phyloP scores from a whole-genome alignment of 2,329 filamentous ascomycete genomes.

The Mollisia scopiformis region DNA sequence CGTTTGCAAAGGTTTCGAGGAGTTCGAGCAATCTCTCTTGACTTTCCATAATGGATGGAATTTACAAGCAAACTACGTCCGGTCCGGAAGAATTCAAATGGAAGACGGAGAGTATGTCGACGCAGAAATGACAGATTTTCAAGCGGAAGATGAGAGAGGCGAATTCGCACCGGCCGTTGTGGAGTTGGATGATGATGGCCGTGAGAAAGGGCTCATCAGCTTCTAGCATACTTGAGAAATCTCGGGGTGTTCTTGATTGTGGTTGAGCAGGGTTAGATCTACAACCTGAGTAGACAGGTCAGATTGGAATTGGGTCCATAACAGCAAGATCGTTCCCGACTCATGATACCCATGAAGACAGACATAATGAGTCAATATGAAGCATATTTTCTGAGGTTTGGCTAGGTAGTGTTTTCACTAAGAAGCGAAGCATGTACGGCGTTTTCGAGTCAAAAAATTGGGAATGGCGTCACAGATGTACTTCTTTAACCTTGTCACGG shows the following conservation, averaged over 20 bases:
- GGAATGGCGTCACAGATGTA: too few species aligned
- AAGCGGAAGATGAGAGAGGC: conserved; percentile 51
- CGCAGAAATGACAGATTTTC: conserved; percentile 51
- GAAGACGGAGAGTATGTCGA: conserved; percentile 53
- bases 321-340: too few species aligned
- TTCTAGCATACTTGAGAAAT: too few species aligned
- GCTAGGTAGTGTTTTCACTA: too few species aligned
- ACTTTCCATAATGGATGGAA: conserved; percentile 56
- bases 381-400: too few species aligned
- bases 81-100: conserved; percentile 51
- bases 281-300: too few species aligned
- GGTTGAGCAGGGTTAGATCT: too few species aligned
- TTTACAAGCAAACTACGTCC: conserved; percentile 51
- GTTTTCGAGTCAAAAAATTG: too few species aligned
- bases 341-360: neutral
- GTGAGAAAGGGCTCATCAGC: conserved; percentile 37
- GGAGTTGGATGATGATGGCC: conserved; percentile 36
- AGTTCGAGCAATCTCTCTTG: conserved; percentile 51
- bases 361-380: too few species aligned
- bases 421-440: too few species aligned
- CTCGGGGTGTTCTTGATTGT: conserved; percentile 30
- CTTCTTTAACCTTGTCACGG: neutral
- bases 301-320: too few species aligned
- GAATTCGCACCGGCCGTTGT: conserved; percentile 39
- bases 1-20: conserved; percentile 51